Evolutionary conservation across 2,329 filamentous ascomycete species (phyloP).

Genomic region (Helotiales sp.): DNA sequence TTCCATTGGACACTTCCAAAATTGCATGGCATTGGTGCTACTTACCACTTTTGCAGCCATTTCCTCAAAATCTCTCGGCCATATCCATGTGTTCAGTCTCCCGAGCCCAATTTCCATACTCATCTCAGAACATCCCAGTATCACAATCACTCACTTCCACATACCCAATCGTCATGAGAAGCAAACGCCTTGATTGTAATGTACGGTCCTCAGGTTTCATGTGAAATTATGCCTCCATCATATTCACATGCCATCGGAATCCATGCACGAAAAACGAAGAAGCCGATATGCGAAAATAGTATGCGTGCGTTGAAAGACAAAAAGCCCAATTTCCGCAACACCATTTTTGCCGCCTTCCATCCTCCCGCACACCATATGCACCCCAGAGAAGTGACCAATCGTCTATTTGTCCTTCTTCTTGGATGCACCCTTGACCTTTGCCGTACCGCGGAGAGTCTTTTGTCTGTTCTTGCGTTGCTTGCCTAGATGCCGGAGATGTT

Average conservation of each 20-base stretch:
- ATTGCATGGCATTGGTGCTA: background rate
- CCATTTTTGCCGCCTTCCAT: constrained; percentile 18
- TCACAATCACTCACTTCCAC: background rate
- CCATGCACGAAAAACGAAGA: constrained; percentile 36
- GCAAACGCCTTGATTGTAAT: constrained; percentile 40
- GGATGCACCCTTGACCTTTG: constrained; percentile 95
- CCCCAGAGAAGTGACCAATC: constrained; percentile 37
- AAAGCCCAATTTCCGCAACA: constrained; percentile 35
- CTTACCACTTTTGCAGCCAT: background rate
- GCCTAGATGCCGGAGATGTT: constrained; percentile 63
- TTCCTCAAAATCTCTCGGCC: background rate
- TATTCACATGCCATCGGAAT: constrained; percentile 35
- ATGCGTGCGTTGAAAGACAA: constrained; percentile 32
- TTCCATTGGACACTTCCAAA: background rate
- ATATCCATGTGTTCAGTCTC: background rate
- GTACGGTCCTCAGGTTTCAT: constrained; percentile 36
- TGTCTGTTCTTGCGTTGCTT: constrained; percentile 99
- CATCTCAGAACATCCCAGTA: background rate
- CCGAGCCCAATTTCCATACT: background rate
- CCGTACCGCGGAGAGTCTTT: constrained; percentile 97
- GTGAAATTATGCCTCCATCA: constrained; percentile 31
- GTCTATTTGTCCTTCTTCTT: constrained; percentile 93
- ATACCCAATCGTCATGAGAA: constrained; percentile 18
- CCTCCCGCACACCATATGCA: constrained; percentile 13
- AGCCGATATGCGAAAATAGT: constrained; percentile 16